phyloP scores from a whole-genome alignment of 1,284 basidiomycete species.

The Cutaneotrichosporon arboriforme region DNA sequence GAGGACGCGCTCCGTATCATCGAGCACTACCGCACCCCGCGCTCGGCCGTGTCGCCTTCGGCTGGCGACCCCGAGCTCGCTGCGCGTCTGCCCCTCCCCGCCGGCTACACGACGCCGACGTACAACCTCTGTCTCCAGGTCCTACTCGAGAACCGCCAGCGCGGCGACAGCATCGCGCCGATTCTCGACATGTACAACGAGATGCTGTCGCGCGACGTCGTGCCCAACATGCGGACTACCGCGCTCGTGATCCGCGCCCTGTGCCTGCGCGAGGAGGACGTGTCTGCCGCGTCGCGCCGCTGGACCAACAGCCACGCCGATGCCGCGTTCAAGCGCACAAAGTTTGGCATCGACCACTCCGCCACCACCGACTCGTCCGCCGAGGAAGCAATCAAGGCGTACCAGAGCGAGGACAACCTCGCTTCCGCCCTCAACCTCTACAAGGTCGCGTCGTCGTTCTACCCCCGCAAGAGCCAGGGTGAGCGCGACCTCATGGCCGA shows the following conservation, averaged over 20 bases:
- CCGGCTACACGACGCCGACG: conserved; percentile 42
- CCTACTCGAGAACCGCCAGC: conserved; percentile 52
- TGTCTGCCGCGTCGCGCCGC: conserved; percentile 52
- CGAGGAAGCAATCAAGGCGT: conserved; percentile 21
- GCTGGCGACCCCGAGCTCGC: conserved; percentile 17
- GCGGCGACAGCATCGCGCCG: conserved; percentile 57
- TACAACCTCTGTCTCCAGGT: conserved; percentile 66
- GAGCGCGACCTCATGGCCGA: background rate
- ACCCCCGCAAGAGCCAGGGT: conserved; percentile 48
- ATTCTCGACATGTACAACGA: conserved; percentile 70
- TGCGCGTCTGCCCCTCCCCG: conserved; percentile 25
- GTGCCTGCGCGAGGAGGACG: conserved; percentile 66
- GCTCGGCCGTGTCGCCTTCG: background rate
- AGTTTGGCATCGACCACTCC: conserved; percentile 1
- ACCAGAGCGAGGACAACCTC: conserved; percentile 61
- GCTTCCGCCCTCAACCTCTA: conserved; percentile 58
- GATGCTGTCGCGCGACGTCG: conserved; percentile 61
- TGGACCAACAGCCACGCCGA: conserved; percentile 3
- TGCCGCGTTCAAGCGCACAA: conserved; percentile 3
- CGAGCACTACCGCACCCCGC: conserved; percentile 27
- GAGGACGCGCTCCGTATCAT: conserved; percentile 15
- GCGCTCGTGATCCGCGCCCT: conserved; percentile 64
- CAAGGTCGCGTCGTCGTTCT: conserved; percentile 40
- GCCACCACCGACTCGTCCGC: background rate
- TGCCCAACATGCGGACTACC: conserved; percentile 67